Evolutionary conservation across 169 alveolate species (phyloP), one percentile per base, ranked within the genome.

Genomic region (Cryptosporidium parvum): DNA sequence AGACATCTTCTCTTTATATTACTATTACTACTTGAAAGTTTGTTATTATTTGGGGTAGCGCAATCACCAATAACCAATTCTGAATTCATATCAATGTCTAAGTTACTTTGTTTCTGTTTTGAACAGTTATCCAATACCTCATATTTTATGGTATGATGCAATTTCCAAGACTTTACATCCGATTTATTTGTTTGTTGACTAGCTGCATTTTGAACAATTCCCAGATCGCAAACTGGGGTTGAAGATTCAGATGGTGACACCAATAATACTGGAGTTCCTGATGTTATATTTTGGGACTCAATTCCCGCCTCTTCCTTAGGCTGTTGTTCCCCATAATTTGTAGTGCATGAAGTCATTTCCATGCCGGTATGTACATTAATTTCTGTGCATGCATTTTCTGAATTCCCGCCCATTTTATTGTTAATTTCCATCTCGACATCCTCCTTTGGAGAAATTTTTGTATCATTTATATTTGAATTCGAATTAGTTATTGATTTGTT

Each of bases 1-100:
- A 96, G 92, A 26, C 93, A 86, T 16, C 95, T 59, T n/a, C 89
- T 53, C 26, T 73, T 73, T 26, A 48, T 35, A 52, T 51, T 48
- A 2, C 7, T 5, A 37, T 58, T 33, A 44, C 18, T 33, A 21
- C 68, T 59, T 16, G 71, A 53, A n/a, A 73, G 86, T 26, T 53
- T 73, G 48, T 7, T 52, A 42, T 73, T 73, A 14, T 42, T 73
- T 29, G 70, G 70, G 56, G 70, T 73, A 1, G 89, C 73, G 12
- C 52, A 42, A 39, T 80, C 75, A 16, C 75, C 89, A 31, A 80
- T 62, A 7, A 65, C 73, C 52, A 80, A 29, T 18, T 80, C 89
- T 10, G 56, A 44, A 35, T 29, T 65, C 69, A 23, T 37, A 3
- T 80, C 75, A 39, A 26, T 16, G 16, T 61, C 80, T 18, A 44